Conservation (phyloP, 2,329 filamentous ascomycete genomes). For the Diaporthe aspalathi region DNA sequence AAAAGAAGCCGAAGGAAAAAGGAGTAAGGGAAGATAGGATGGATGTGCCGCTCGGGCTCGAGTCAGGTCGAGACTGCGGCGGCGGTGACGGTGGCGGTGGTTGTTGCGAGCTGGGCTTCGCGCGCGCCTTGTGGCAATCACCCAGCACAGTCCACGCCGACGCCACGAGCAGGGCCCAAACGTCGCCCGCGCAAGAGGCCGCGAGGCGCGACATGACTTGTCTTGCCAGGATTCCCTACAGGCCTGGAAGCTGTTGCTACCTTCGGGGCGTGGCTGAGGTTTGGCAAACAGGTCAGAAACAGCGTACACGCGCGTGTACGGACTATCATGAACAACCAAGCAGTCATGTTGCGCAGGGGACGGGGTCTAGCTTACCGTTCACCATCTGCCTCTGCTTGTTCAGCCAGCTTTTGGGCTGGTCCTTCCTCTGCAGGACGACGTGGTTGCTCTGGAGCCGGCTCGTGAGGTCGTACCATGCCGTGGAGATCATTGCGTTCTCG, state of each 20-base stretch:
- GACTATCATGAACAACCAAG: too few relatives aligned
- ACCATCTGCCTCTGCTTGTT: slow-evolving; percentile 83
- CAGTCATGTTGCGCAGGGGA: background rate
- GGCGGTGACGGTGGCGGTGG: background rate
- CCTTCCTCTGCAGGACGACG: slow-evolving; percentile 79
- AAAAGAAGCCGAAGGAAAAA: slow-evolving; percentile 13
- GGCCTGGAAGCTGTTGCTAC: slow-evolving; percentile 52
- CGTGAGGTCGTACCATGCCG: slow-evolving; percentile 88
- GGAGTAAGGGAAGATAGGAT: slow-evolving; percentile 16
- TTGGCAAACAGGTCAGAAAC: background rate
- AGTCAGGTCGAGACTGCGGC: background rate
- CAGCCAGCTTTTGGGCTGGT: slow-evolving; percentile 84
- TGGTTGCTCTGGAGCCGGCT: slow-evolving; percentile 85
- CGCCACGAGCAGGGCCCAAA: background rate
- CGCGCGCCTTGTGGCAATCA: background rate
- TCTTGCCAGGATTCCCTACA: slow-evolving; percentile 39
- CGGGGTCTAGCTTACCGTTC: slow-evolving; percentile 58
- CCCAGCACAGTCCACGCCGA: slow-evolving; percentile 11
- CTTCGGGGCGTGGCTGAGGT: slow-evolving; percentile 58
- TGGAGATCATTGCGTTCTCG: slow-evolving; percentile 82
- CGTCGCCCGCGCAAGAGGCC: background rate
- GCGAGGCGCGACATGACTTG: slow-evolving; percentile 22
- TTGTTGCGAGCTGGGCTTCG: background rate
- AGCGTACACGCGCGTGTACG: background rate
- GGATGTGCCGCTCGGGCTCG: background rate